Base-by-base conservation (phyloP, 805 yeast genomes). In the Hanseniaspora guilliermondii region DNA sequence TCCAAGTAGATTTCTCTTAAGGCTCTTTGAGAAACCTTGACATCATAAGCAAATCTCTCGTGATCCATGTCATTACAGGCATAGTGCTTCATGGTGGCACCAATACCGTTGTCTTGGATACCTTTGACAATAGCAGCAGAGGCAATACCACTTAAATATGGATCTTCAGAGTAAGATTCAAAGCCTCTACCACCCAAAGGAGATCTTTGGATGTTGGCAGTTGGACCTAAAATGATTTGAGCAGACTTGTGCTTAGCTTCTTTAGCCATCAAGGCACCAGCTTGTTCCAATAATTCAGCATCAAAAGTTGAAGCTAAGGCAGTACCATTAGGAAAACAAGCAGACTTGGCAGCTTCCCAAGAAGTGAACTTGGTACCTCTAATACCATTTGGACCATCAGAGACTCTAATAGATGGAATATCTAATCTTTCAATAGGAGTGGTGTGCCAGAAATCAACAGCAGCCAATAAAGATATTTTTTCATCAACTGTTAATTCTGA, bases 371-470 rank as follows among this genome's bases (percentile, higher is more conserved):
- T 71, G 21, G 80, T 77, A 25, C 84, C 84, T 58, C 84, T 69
- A 47, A 78, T 71, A 58, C 85, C 85, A 60, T 80, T 80, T 47
- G 85, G 85, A 19, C 85, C 85, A 62, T 80, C 85, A 19, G 74
- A 64, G 33, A 75, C 61, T 61, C 82, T 69, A 6, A 78, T 57
- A 0, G 74, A 64, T 2, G 80, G 81, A 40, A 78, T 61, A 21
- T 68, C 70, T 32, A 75, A 61, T 47, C 71, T 61, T 49, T 64
- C 66, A 22, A 76, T 67, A 0, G 71, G 60, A 52, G 55, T 60
- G 2, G 80, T 76, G 64, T 76, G 79, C 80, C 80, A 77, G 62
- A 70, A 69, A 60, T 76, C 80, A 42, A 63, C 61, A 35, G 79
- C 77, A 17, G 74, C 61, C 35, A 68, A 46, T n/a, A 73, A 64